phyloP scores from a whole-genome alignment of 192 early-diverging fungal genomes.

The Umbelopsis sp. region DNA sequence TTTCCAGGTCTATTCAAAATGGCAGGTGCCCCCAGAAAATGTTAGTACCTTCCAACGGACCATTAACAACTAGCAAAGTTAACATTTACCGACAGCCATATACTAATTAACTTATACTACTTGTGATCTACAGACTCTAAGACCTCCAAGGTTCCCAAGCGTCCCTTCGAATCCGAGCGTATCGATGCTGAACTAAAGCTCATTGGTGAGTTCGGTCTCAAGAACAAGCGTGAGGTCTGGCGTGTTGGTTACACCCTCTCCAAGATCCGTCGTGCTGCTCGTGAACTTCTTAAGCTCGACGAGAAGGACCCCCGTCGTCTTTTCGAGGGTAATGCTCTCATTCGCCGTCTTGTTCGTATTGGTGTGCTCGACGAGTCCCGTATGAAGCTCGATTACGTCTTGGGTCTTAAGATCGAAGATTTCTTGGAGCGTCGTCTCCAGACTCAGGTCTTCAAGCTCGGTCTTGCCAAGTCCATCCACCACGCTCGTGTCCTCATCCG shows the following conservation, averaged over 20 bases:
- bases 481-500: conserved; percentile 98
- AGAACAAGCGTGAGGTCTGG: conserved; percentile 99
- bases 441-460: conserved; percentile 99
- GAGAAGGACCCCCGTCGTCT: conserved; percentile 97
- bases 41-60: not conserved
- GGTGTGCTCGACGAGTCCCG: conserved; percentile 98
- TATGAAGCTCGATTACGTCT: conserved; percentile 98
- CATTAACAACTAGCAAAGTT: not conserved
- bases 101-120: not conserved
- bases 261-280: conserved; percentile 99
- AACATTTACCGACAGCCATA: not conserved
- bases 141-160: conserved; percentile 95
- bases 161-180: conserved; percentile 96
- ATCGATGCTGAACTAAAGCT: conserved; percentile 94
- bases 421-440: conserved; percentile 98
- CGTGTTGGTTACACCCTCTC: conserved; percentile 95
- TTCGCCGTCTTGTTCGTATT: conserved; percentile 97
- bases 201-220: conserved; percentile 95
- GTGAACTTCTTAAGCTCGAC: conserved; percentile 97
- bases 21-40: conserved; percentile 25
- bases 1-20: conserved; percentile 23
- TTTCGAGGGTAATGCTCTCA: conserved; percentile 99
- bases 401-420: conserved; percentile 97
- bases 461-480: conserved; percentile 98
- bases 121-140: conserved; percentile 37